phyloP scores from a whole-genome alignment of 495 filamentous ascomycete genomes.

The Gamarada debralockiae region DNA sequence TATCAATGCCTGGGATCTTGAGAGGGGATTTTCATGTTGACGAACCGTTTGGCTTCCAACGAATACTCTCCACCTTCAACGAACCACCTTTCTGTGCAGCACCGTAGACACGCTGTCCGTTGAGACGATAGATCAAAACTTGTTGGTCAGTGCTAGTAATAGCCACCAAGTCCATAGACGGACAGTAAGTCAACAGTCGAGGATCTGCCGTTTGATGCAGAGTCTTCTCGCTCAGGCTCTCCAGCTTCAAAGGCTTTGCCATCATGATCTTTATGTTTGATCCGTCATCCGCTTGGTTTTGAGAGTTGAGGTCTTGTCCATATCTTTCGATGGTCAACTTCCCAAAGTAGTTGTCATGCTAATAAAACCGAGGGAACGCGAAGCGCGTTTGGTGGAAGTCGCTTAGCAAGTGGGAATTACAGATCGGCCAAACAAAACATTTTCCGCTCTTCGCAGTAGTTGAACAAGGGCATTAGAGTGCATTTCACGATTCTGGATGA shows the following conservation, averaged over 20 bases:
- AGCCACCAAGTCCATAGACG: slow-evolving; percentile 75
- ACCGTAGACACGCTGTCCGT: slow-evolving; percentile 66
- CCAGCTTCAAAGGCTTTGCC: slow-evolving; percentile 25
- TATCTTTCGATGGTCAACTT: neutral
- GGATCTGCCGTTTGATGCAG: slow-evolving; percentile 30
- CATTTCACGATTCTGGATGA: too few relatives aligned
- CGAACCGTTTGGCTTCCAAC: slow-evolving; percentile 80
- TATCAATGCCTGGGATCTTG: slow-evolving; percentile 16
- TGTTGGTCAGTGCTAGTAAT: slow-evolving; percentile 63
- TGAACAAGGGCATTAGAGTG: neutral
- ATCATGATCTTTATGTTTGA: slow-evolving; percentile 4
- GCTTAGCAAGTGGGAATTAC: neutral
- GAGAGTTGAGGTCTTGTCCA: neutral
- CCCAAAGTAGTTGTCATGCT: neutral
- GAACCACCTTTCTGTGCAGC: slow-evolving; percentile 16
- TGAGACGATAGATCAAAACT: slow-evolving; percentile 62
- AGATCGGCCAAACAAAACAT: neutral
- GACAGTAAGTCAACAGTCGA: slow-evolving; percentile 64
- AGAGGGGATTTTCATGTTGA: slow-evolving; percentile 6
- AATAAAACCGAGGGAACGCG: neutral
- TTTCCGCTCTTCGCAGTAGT: neutral
- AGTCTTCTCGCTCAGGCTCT: slow-evolving; percentile 38
- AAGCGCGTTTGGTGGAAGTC: neutral
- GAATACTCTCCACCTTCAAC: slow-evolving; percentile 32
- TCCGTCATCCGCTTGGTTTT: neutral